These are phyloP conservation scores for Metschnikowia lunata DNA, from an alignment of 805 yeast species.

Conservation along the genomic window DNA sequence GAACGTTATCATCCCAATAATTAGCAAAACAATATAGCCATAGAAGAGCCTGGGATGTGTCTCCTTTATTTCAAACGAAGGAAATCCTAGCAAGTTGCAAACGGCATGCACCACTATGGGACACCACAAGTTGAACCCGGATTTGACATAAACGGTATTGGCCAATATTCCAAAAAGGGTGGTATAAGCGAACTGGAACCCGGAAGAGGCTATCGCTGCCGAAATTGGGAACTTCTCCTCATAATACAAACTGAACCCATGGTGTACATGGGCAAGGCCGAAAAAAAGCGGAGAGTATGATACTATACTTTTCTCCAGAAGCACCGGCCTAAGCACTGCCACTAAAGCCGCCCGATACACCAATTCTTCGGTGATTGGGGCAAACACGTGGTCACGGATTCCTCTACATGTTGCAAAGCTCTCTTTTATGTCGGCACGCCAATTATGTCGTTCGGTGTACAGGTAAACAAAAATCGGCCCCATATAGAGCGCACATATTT, in stretches of 20 bases:
- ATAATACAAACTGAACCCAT: conserved; percentile 48
- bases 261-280: conserved; percentile 78
- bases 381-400: conserved; percentile 56
- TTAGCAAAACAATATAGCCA: conserved; percentile 36
- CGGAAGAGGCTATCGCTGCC: conserved; percentile 32
- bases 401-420: conserved; percentile 34
- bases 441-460: conserved; percentile 1
- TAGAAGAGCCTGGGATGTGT: conserved; percentile 13
- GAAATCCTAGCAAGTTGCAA: conserved; percentile 72
- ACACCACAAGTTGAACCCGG: conserved; percentile 49
- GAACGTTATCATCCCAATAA: conserved; percentile 33
- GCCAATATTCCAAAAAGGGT: conserved; percentile 68
- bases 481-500: conserved; percentile 16
- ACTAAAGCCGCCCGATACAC: conserved; percentile 53
- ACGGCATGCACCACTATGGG: conserved; percentile 55
- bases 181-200: conserved; percentile 62
- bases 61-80: conserved; percentile 27
- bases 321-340: conserved; percentile 19
- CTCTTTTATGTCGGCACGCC: conserved; percentile 17
- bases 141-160: conserved; percentile 48
- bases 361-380: conserved; percentile 77
- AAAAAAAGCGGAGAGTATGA: conserved; percentile 51
- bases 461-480: conserved; percentile 20
- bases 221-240: conserved; percentile 18
- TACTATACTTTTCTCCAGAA: conserved; percentile 3